Percentiles rank a stretch among this genome's conserved stretches.
These are phyloP conservation scores for Suillus alpinus DNA, from an alignment of 768 basidiomycete species.

Conservation along the genomic window DNA sequence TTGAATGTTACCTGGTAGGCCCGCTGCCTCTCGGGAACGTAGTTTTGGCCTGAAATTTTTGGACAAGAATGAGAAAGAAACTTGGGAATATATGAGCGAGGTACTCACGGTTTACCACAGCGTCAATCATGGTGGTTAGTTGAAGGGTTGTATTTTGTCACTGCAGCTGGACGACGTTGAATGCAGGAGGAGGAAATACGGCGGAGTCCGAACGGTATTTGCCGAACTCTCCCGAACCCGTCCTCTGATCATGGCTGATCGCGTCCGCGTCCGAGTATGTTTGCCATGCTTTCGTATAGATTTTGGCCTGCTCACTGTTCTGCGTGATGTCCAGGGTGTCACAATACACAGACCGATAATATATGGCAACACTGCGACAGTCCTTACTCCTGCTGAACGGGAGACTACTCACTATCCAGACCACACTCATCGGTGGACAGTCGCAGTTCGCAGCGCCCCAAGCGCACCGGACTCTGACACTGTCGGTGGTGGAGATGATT, in stretches of 20 bases:
- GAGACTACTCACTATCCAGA: constrained; percentile 54
- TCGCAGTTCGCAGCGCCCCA: constrained; percentile 88
- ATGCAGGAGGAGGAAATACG: constrained; percentile 4
- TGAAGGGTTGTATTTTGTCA: background rate
- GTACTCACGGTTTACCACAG: constrained; percentile 63
- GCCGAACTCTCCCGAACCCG: constrained; percentile 38
- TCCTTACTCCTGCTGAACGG: constrained; percentile 73
- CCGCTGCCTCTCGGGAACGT: constrained; percentile 63
- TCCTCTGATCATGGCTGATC: constrained; percentile 57
- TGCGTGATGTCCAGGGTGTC: constrained; percentile 55
- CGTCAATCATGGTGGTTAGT: constrained; percentile 48
- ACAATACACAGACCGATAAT: constrained; percentile 89
- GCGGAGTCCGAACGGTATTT: constrained; percentile 36
- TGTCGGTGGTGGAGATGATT: constrained; percentile 88
- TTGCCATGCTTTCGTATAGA: constrained; percentile 10
- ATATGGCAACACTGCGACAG: constrained; percentile 89
- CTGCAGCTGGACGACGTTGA: constrained; percentile 18
- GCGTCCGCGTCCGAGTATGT: constrained; percentile 78
- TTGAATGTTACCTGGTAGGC: constrained; percentile 52
- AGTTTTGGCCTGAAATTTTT: constrained; percentile 53
- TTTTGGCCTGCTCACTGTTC: constrained; percentile 10
- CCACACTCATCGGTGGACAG: constrained; percentile 96
- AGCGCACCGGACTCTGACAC: constrained; percentile 68
- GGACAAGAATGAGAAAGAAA: constrained; percentile 1
- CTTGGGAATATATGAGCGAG: background rate